phyloP scores from a whole-genome alignment of 495 filamentous ascomycete species.

The Aspergillus wentii region DNA sequence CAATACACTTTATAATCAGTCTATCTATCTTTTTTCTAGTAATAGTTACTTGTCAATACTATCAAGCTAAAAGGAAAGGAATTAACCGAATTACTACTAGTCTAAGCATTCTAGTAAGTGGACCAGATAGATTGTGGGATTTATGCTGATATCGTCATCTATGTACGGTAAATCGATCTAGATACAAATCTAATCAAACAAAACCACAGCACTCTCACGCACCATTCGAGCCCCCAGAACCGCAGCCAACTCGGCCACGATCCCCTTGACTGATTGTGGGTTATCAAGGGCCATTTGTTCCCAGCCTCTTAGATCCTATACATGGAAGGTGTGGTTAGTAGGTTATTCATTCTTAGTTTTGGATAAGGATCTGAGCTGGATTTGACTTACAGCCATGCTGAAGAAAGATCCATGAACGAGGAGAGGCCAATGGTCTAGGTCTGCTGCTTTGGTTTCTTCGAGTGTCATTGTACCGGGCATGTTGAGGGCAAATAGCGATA shows the following conservation, averaged over 20 bases:
- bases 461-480: slow-evolving; percentile 77
- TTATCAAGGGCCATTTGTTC: slow-evolving; percentile 50
- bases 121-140: no score
- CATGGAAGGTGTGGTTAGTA: slow-evolving; percentile 1
- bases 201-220: slow-evolving; percentile 41
- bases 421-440: slow-evolving; percentile 57
- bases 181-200: no score
- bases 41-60: no score
- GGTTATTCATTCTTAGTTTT: background rate
- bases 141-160: no score
- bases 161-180: no score
- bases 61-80: no score
- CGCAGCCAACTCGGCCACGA: slow-evolving; percentile 73
- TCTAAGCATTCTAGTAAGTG: no score
- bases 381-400: slow-evolving; percentile 39
- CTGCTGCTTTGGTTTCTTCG: slow-evolving; percentile 53
- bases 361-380: background rate
- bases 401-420: slow-evolving; percentile 37
- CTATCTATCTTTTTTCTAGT: no score
- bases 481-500: slow-evolving; percentile 59
- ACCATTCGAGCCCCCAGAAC: slow-evolving; percentile 66
- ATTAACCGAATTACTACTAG: no score
- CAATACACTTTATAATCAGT: no score
- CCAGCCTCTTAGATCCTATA: slow-evolving; percentile 62
- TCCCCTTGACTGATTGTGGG: slow-evolving; percentile 53